Evolutionary conservation across 2,329 filamentous ascomycete species (phyloP), one percentile per base, ranked within the genome.

Genomic region (Sodiomyces alkalinus): DNA sequence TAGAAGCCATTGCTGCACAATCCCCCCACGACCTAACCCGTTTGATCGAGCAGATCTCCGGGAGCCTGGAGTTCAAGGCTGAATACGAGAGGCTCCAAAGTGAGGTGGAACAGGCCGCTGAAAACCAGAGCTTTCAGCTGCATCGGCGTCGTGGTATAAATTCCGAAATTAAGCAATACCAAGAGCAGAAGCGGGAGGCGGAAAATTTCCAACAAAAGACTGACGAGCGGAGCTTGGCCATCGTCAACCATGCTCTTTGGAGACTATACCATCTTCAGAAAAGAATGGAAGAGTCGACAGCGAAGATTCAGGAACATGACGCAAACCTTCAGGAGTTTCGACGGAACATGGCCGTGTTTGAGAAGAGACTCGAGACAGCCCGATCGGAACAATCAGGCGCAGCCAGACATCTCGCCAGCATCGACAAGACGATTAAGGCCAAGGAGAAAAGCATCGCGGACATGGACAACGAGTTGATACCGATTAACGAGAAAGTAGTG

Each of bases 1-100:
- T 98, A 12, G 90, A 98, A 52, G 81, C 85, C 15, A 94, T 98
- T 45, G 92, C 90, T 2, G 85, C 85, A 6, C 90, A 96, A 49
- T 92, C 85, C 1, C 85, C 90, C 0, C 86, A 85, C 42, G 90
- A 96, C 45, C 68, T 98, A 21, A 98, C 90, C 1, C 72, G 82
- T 28, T 60, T 98, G 28, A 92, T 98, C 32, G 90, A 98, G 56
- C 90, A 96, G 53, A 96, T 98, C 36, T 96, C 87, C 1, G 90
- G 90, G 25, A 94, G 86, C 52, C 56, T 96, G 28, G 90, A 98
- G 44, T 82, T 86, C 56, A 96, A 96, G 54, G 70, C 74, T 7
- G 85, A 94, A 42, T 98, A 98, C 49, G 92, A 98, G 46, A 70
- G 66, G 31, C 62, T 94, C n/a, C 87, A 96, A 53, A 65, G 67